Conservation (phyloP, 345 rosid genomes). For the Tarenaya hassleriana region DNA sequence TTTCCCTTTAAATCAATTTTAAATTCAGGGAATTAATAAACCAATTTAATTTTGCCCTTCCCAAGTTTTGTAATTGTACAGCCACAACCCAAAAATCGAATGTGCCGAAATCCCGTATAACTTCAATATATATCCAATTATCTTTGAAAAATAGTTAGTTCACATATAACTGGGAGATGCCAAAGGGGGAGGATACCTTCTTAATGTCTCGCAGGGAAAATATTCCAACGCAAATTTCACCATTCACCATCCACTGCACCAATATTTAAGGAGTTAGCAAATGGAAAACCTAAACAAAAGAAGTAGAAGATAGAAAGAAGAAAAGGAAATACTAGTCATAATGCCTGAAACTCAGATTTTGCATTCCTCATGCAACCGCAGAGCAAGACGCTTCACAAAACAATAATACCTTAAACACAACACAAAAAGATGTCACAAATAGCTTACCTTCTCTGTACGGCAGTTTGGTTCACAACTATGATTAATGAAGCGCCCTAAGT, state of each 20-base stretch:
- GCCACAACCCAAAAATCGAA: no score
- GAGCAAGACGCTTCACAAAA: slow-evolving; percentile 6
- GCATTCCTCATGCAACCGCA: slow-evolving; percentile 4
- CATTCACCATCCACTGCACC: slow-evolving; percentile 98
- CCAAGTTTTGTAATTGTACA: no score
- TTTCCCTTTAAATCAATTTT: no score
- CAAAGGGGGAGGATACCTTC: slow-evolving; percentile 53
- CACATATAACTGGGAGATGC: no score
- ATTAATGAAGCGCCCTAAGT: slow-evolving; percentile 94
- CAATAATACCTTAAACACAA: neutral
- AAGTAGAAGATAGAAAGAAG: slow-evolving; percentile 12
- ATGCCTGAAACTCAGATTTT: slow-evolving; percentile 8
- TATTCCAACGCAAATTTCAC: slow-evolving; percentile 94
- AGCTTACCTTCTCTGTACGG: slow-evolving; percentile 93
- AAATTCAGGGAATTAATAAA: no score
- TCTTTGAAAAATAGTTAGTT: no score
- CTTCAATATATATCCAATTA: no score
- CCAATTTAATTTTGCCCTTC: no score
- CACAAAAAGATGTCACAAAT: slow-evolving; percentile 15
- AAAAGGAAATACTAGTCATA: no score
- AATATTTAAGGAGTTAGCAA: slow-evolving; percentile 18
- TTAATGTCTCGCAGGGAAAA: slow-evolving; percentile 83
- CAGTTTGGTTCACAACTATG: slow-evolving; percentile 99
- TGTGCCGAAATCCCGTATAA: no score
- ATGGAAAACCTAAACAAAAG: slow-evolving; percentile 12